Percentiles rank a stretch among this genome's conserved stretches.
These are phyloP conservation scores for Naganishia antarctica DNA, from an alignment of 768 basidiomycete genomes.

Conservation along the genomic window DNA sequence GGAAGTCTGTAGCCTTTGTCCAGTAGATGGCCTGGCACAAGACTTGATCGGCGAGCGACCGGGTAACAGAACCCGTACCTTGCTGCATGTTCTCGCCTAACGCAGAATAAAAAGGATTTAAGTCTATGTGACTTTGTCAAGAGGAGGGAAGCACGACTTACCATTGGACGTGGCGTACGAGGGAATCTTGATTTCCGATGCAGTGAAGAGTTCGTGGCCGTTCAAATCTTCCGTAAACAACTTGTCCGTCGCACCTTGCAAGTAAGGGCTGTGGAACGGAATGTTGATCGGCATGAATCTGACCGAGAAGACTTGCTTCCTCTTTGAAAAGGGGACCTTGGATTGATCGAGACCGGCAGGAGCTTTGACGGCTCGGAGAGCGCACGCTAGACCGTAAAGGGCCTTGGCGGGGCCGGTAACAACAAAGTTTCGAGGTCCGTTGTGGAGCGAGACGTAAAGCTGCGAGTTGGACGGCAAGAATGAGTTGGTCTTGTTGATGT, in stretches of 20 bases:
- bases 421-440: conserved; percentile 84
- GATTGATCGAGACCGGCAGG: conserved; percentile 83
- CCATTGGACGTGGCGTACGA: conserved; percentile 92
- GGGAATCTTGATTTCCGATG: conserved; percentile 65
- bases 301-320: conserved; percentile 85
- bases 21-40: conserved; percentile 90
- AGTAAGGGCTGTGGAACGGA: conserved; percentile 89
- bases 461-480: conserved; percentile 73
- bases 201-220: conserved; percentile 70
- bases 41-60: conserved; percentile 86
- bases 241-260: conserved; percentile 68
- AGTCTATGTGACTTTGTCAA: conserved; percentile 31
- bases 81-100: conserved; percentile 83
- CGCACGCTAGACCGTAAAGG: conserved; percentile 89
- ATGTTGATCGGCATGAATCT: conserved; percentile 94
- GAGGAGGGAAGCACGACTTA: conserved; percentile 49
- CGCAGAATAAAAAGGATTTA: conserved; percentile 28
- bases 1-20: conserved; percentile 83
- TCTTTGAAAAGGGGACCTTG: conserved; percentile 85
- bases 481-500: conserved; percentile 80
- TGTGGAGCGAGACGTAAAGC: conserved; percentile 81
- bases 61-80: conserved; percentile 67
- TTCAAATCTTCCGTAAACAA: conserved; percentile 69
- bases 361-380: conserved; percentile 82
- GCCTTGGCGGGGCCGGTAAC: conserved; percentile 86